phyloP scores from a whole-genome alignment of 148 eudicot genomes.

The Rhododendron henanense region DNA sequence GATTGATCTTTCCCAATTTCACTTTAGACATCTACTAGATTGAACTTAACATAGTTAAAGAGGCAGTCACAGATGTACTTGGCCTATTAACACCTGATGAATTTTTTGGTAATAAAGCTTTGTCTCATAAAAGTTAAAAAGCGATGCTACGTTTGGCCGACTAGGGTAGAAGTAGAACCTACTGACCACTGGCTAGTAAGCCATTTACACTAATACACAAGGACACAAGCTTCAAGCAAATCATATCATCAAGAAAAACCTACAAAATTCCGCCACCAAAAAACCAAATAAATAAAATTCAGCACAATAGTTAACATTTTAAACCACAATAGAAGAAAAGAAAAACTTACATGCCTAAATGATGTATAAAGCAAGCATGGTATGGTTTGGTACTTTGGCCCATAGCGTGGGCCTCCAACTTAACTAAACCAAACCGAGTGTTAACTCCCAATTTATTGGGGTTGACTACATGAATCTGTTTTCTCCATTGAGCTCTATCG shows the following conservation, averaged over 20 bases:
- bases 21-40: neutral
- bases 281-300: neutral
- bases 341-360: neutral
- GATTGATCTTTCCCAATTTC: neutral
- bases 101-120: neutral
- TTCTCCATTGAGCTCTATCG: neutral
- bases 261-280: neutral
- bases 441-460: neutral
- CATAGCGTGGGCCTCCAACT: neutral
- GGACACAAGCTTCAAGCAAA: neutral
- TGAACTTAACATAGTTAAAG: neutral
- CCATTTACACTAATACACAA: neutral
- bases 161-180: neutral
- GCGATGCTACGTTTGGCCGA: neutral
- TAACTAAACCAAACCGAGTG: neutral
- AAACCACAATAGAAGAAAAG: neutral
- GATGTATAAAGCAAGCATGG: neutral
- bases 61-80: neutral
- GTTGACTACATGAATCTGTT: neutral
- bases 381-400: neutral
- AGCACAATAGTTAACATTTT: neutral
- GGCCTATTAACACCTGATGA: neutral
- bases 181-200: neutral
- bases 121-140: neutral
- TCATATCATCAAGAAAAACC: neutral